phyloP scores from a whole-genome alignment of 345 rosid genomes.

The Hibiscus syriacus region DNA sequence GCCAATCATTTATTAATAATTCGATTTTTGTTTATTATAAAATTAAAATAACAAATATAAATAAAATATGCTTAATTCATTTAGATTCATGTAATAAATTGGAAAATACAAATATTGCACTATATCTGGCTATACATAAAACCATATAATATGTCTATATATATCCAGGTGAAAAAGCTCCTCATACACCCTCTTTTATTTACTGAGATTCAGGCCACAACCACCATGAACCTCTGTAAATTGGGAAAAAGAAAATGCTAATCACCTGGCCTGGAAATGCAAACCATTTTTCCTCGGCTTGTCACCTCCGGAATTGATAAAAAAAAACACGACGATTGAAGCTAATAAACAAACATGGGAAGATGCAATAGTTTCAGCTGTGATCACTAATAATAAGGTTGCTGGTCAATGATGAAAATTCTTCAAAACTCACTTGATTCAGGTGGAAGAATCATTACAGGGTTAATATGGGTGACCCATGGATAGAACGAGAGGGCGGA shows the following conservation, averaged over 20 bases:
- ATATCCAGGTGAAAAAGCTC: constrained; percentile 14
- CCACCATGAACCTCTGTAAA: neutral
- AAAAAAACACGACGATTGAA: neutral
- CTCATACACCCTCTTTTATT: neutral
- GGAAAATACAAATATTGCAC: constrained; percentile 2
- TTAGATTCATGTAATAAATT: too few species aligned
- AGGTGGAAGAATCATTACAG: neutral
- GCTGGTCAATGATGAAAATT: neutral
- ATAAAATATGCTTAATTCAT: too few species aligned
- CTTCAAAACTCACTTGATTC: neutral
- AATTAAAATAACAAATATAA: too few species aligned
- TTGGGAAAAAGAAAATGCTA: neutral
- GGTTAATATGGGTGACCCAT: neutral
- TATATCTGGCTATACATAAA: constrained; percentile 7
- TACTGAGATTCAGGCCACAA: constrained; percentile 15
- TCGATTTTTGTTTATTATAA: too few species aligned
- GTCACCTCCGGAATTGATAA: constrained; percentile 34
- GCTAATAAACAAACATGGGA: neutral
- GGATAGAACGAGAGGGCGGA: neutral
- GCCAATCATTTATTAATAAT: too few species aligned
- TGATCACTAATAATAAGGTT: neutral
- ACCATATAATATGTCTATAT: neutral
- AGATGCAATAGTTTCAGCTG: neutral
- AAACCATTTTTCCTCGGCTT: constrained; percentile 31
- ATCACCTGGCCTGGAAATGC: constrained; percentile 4